Evolutionary conservation across 495 filamentous ascomycete genomes (phyloP).

Genomic region (Beverwykella pulmonaria): DNA sequence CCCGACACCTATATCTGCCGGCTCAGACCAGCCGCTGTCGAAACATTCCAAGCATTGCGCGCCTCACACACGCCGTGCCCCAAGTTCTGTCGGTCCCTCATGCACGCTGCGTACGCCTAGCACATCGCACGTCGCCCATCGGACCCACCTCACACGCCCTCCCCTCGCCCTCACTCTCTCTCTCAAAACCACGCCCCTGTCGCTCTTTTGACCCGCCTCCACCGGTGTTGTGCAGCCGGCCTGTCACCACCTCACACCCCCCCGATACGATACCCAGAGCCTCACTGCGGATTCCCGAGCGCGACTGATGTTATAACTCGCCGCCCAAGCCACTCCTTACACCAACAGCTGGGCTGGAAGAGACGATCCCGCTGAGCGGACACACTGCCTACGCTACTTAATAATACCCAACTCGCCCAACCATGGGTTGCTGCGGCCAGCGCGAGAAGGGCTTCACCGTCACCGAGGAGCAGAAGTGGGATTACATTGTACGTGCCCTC

Average conservation of each 20-base stretch:
- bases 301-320: conserved; percentile 21
- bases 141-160: conserved; percentile 3
- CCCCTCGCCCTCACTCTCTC: conserved; percentile 10
- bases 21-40: conserved; percentile 12
- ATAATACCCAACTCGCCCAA: conserved; percentile 40
- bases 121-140: conserved; percentile 10
- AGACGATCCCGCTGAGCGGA: conserved; percentile 34
- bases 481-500: conserved; percentile 74
- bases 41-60: conserved; percentile 33
- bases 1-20: background rate
- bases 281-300: conserved; percentile 4
- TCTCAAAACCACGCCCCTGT: conserved; percentile 16
- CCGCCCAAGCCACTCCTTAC: conserved; percentile 27
- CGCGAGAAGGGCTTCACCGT: conserved; percentile 65
- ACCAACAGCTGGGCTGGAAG: conserved; percentile 36
- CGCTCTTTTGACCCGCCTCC: conserved; percentile 15
- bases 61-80: conserved; percentile 33
- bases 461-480: conserved; percentile 85
- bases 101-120: conserved; percentile 26
- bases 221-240: conserved; percentile 37
- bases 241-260: conserved; percentile 33
- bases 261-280: background rate
- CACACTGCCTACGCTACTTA: conserved; percentile 19
- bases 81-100: conserved; percentile 27
- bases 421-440: conserved; percentile 75